Base-by-base conservation (phyloP, 495 filamentous ascomycete species). In the Bryoglossum gracile region DNA sequence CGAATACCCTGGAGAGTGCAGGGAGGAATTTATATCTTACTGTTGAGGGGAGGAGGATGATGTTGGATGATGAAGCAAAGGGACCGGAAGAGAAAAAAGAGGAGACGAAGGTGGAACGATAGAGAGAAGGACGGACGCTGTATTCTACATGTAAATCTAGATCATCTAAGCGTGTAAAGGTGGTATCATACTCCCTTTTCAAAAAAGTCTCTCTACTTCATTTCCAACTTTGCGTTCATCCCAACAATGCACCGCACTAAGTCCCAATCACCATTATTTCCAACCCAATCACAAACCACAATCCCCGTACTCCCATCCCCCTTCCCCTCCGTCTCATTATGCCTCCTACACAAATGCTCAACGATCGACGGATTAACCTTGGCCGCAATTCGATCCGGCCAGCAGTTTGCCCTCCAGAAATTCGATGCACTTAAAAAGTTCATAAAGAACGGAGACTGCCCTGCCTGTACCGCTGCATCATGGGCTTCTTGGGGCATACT, bases 251-350 rank as follows among this genome's bases (percentile, higher is more conserved):
- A 83, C 56, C 86, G 78, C 33, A 94, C 82, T 14, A 97, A 69
- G 66, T 95, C 90, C 94, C 94, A 98, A 67, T 98, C 87, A 0
- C 87, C 92, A 53, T 84, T 73, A 40, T 81, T 66, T 0, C 92
- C 92, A 51, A 95, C 90, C 87, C 85, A 95, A 64, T 98, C 92
- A 39, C 82, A 89, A 23, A 97, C 86, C 21, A 97, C 81, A 46
- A 97, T 80, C 18, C 94, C 92, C n/a, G 90, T 95, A 9, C 77
- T 76, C 38, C 84, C 89, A 63, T 94, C 87, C 28, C 47, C 46
- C 14, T 44, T 35, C 17, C n/a, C n/a, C 28, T 44, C 42, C 10
- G 57, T 54, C 23, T 65, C 46, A 45, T 70, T 75, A 57, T 92
- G 86, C 13, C 71, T 75, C 58, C 77, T 65, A 55, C 87, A 92